Evolutionary conservation across 352 stramenopile genomes (phyloP), one percentile per base, ranked within the genome.

Genomic region (Pythium plurisporium): DNA sequence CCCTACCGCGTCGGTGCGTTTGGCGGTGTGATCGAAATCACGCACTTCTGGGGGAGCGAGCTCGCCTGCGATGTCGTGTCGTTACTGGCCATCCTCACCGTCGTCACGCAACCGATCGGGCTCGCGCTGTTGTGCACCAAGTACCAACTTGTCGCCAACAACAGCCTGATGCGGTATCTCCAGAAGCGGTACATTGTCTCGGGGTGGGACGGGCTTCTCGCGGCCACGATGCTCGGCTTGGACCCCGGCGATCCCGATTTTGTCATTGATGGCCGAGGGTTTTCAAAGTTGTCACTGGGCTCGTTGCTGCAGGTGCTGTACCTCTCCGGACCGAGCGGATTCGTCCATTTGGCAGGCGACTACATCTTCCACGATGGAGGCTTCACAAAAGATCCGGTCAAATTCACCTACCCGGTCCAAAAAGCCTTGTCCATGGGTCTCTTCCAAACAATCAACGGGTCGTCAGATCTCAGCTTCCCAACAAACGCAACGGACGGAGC

Each of bases 41-140:
- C 61, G 4, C 30, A 59, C 40, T 80, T 80, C 53, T 83, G 73
- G 73, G 37, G 55, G 0, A 79, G 59, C 40, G 71, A 83, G 41
- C 65, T 79, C 55, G 65, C 74, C 8, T 79, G 70, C 50, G 73
- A 82, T 33, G 55, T 63, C 0, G 49, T 72, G 12, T 59, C 76
- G 20, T 59, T 72, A n/a, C 23, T 72, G 1, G 43, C 37, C 2
- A 45, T 69, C 8, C 43, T 74, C 11, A 63, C 67, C 12, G 19
- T 29, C 4, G 38, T 59, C 4, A 62, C 56, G 4, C 37, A 57
- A 31, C n/a, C 54, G 9, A 12, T 69, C 4, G 46, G 55, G 11
- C 27, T 75, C 23, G 23, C 65, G 23, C 46, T 79, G 11, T 31
- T 64, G 65, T 72, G 29, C 23, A 76, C 65, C 4, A 57, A 55